Percentiles rank a stretch among this genome's conserved stretches.
These are phyloP conservation scores for Mrakia blollopis DNA, from an alignment of 768 basidiomycete species.

Conservation along the genomic window DNA sequence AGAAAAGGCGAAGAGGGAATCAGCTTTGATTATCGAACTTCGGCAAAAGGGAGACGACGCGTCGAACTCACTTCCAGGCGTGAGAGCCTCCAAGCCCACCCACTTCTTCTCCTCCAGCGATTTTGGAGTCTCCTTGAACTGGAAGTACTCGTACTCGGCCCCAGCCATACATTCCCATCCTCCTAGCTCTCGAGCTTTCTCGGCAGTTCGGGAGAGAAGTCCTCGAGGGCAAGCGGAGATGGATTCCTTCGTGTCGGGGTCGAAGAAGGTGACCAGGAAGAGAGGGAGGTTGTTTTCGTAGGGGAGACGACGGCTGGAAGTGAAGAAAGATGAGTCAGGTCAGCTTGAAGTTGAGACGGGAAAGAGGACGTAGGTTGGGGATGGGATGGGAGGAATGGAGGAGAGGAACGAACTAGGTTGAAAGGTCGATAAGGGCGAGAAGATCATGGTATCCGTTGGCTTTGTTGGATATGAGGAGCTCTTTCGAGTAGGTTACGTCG, in stretches of 20 bases:
- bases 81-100: conserved; percentile 66
- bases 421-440: conserved; percentile 76
- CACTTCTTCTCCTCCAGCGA: conserved; percentile 74
- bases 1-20: neutral
- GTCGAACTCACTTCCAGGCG: conserved; percentile 76
- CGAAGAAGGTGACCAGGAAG: conserved; percentile 84
- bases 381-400: neutral
- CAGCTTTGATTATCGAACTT: too few relatives aligned
- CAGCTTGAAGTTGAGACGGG: neutral
- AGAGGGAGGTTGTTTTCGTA: conserved; percentile 91
- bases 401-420: conserved; percentile 52
- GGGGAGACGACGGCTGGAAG: conserved; percentile 63
- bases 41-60: too few relatives aligned
- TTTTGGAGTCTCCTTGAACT: conserved; percentile 66
- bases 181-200: conserved; percentile 45
- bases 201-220: conserved; percentile 59
- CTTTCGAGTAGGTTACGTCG: conserved; percentile 73
- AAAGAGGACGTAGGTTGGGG: too few relatives aligned
- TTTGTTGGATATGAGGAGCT: conserved; percentile 84
- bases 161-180: conserved; percentile 72
- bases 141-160: conserved; percentile 73
- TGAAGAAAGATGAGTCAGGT: neutral
- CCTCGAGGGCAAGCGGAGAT: conserved; percentile 81
- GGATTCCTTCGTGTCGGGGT: conserved; percentile 68
- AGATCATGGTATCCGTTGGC: conserved; percentile 90